Evolutionary conservation across 116 monocot species (phyloP), one percentile per base, ranked within the genome.

Genomic region (Cymodocea nodosa): DNA sequence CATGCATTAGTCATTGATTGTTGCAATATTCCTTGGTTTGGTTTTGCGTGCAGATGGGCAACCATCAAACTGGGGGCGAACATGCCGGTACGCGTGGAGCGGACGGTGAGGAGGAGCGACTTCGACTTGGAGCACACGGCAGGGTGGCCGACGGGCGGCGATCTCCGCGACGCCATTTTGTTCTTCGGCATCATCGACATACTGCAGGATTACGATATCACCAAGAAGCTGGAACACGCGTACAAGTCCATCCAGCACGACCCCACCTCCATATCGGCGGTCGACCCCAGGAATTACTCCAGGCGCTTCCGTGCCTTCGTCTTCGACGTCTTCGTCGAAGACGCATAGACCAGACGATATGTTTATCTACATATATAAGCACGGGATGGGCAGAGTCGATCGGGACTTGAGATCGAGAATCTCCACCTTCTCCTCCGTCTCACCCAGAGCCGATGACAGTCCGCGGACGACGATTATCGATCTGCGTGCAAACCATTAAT

Each of bases 141-240:
- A 10, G 67, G 78, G 17, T 78, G 81, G 17, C 70, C 78, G 50
- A 64, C 78, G 15, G 79, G 81, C 5, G 83, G 83, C 16, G 78
- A 83, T n/a, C 73, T 56, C n/a, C 76, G 73, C 36, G 80, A 83
- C 13, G 83, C 78, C 2, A 44, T 87, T 2, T 71, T 87, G 30
- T 77, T 77, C 80, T 87, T 87, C 52, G 87, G 87, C 16, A 87
- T 87, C 62, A 87, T 83, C 15, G 87, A 87, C 69, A 83, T 87
- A 37, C 78, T 87, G 17, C 87, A 87, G 70, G 83, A 87, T 51
- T 87, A 87, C 54, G 87, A 87, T 60, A 87, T 87, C 63, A 87
- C 80, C 76, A 87, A 87, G 64, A 87, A 87, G 35, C 75, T 87
- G 0, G 87, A 87, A 63, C 87, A 87, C 60, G 87, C 78, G 0